Base-by-base conservation (phyloP, 75 land plant genomes). In the Selaginella tamariscina region DNA sequence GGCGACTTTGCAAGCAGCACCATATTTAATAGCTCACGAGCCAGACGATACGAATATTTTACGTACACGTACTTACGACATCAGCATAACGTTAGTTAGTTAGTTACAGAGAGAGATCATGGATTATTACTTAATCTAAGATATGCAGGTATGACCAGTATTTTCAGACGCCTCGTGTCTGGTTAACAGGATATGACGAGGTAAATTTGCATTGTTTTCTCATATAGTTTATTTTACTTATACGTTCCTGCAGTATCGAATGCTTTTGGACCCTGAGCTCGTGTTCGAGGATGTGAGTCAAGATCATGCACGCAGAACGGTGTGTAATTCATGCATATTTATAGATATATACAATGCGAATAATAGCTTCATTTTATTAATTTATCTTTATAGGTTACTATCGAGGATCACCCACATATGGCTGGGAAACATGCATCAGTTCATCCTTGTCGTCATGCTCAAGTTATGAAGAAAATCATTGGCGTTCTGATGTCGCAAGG, bases 241-340 rank as follows among this genome's bases (percentile, higher is more conserved):
- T 39, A 5, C 15, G 49, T 5, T 5, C 49, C 64, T 66, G 55
- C 82, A 89, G 95, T 84, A 91, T 56, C 82, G 96, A 71, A 88
- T 83, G 91, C 91, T 84, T 65, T 74, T 94, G 64, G 74, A 74
- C 28, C 86, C 96, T n/a, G 98, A 90, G 71, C 88, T 85, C 65
- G 87, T 94, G n/a, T 78, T 94, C 70, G 98, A 94, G 75, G 98
- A 94, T 84, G 91, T 94, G 70, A 94, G 91, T 67, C 98, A 94
- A 77, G 98, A 94, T 68, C 96, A 94, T 84, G 98, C 98, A 2
- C 88, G 68, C 59, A 87, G 89, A 74, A 94, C 98, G 69, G 98
- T 94, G 74, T 74, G 0, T 49, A 29, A 5, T 2, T 21, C 15
- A 23, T 73, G n/a, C 66, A 26, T 28, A 28, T 59, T 65, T n/a